phyloP scores from a whole-genome alignment of 139 green algal genomes.

The Bryopsis sp. region DNA sequence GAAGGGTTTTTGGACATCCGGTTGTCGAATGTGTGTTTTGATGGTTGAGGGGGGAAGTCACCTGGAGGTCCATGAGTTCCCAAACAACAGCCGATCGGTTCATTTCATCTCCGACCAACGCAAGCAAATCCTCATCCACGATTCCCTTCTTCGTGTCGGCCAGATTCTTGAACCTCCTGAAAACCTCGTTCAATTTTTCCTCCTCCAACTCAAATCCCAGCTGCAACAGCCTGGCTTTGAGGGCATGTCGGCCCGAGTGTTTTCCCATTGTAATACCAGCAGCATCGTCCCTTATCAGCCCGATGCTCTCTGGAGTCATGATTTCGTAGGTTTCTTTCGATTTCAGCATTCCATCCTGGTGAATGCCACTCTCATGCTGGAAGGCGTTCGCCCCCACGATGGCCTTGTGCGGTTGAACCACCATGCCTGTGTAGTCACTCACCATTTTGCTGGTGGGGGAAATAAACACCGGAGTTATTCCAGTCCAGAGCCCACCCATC shows the following conservation, averaged over 20 bases:
- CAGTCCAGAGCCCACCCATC: conserved; percentile 81
- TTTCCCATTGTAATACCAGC: conserved; percentile 79
- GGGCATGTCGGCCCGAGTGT: conserved; percentile 75
- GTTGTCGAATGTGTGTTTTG: neutral
- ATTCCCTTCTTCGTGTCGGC: conserved; percentile 89
- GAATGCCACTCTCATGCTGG: conserved; percentile 92
- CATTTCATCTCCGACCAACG: conserved; percentile 81
- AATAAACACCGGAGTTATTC: conserved; percentile 87
- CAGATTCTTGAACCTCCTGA: conserved; percentile 68
- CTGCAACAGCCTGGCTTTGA: conserved; percentile 57
- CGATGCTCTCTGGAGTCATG: conserved; percentile 94
- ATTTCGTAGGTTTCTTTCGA: conserved; percentile 90
- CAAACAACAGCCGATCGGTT: conserved; percentile 71
- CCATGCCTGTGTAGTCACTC: conserved; percentile 72
- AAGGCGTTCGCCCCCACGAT: conserved; percentile 99
- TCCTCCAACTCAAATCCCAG: conserved; percentile 74
- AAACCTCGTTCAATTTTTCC: conserved; percentile 81
- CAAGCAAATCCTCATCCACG: conserved; percentile 89
- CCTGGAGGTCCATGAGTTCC: conserved; percentile 83
- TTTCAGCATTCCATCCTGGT: conserved; percentile 88
- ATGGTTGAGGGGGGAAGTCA: too few species aligned
- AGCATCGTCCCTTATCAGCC: conserved; percentile 45
- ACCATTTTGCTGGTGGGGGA: conserved; percentile 84
- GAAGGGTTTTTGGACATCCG: neutral
- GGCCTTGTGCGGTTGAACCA: conserved; percentile 95